Conservation (phyloP, 2,329 filamentous ascomycete genomes). For the Cercospora janseana region DNA sequence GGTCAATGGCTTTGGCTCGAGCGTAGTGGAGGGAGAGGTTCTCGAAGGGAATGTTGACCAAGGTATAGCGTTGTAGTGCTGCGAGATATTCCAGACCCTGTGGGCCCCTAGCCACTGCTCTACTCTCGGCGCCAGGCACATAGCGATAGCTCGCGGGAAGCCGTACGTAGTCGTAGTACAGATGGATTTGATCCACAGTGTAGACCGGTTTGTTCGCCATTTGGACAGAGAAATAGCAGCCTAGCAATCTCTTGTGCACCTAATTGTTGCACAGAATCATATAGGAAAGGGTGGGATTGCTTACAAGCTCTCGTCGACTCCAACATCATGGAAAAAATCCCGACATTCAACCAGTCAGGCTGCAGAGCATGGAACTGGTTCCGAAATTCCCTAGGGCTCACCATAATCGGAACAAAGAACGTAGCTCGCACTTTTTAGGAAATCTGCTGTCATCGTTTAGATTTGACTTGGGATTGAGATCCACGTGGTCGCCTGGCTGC, state of each 20-base stretch:
- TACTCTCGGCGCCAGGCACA: conserved; percentile 21
- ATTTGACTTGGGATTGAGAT: no score
- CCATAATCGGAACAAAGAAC: no score
- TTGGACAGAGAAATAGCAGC: no score
- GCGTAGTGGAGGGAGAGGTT: conserved; percentile 58
- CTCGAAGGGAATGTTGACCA: conserved; percentile 55
- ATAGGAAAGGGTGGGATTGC: no score
- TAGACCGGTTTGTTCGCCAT: conserved; percentile 19
- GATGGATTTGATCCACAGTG: conserved; percentile 25
- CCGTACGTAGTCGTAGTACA: conserved; percentile 29
- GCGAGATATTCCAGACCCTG: conserved; percentile 28
- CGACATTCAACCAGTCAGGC: not conserved
- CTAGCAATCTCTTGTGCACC: no score
- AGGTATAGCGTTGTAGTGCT: conserved; percentile 29
- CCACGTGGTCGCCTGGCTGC: no score
- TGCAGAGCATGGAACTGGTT: not conserved
- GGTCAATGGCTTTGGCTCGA: conserved; percentile 47
- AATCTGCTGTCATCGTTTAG: no score
- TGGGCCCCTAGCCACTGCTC: conserved; percentile 17
- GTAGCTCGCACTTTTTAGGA: no score
- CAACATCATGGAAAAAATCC: no score
- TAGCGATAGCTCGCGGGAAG: conserved; percentile 28
- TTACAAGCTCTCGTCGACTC: no score
- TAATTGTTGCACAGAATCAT: no score
- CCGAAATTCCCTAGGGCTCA: no score